Evolutionary conservation across 139 green algal genomes (phyloP).

Genomic region (Coelastrella sp.): DNA sequence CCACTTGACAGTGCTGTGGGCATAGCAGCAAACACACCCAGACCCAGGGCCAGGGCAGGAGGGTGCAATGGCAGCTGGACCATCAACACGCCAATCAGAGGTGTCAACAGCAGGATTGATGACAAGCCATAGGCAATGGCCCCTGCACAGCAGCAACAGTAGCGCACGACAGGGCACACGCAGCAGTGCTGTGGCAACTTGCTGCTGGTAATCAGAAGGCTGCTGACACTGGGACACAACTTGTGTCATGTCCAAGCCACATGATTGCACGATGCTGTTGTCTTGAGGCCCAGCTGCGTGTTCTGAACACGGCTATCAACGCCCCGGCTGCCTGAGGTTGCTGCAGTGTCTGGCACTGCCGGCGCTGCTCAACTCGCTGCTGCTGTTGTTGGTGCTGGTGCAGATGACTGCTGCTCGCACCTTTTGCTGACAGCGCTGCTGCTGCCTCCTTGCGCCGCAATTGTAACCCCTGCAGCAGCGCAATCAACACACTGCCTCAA

Average conservation of each 20-base stretch:
- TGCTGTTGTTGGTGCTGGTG: not conserved
- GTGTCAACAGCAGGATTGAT: constrained; percentile 77
- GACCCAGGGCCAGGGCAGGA: constrained; percentile 61
- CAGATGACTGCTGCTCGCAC: not conserved
- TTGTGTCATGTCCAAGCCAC: too few relatives aligned
- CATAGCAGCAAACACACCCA: constrained; percentile 82
- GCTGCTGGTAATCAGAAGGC: too few relatives aligned
- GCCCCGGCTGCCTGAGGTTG: too few relatives aligned
- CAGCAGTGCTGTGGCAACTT: too few relatives aligned
- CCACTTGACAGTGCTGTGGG: constrained; percentile 87
- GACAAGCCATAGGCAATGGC: constrained; percentile 67
- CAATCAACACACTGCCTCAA: not conserved
- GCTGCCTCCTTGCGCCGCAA: constrained; percentile 52
- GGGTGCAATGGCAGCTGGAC: constrained; percentile 65
- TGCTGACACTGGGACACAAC: too few relatives aligned
- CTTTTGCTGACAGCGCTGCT: constrained; percentile 50
- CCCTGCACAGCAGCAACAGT: constrained; percentile 39
- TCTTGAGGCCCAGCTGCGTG: too few relatives aligned
- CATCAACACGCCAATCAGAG: constrained; percentile 55
- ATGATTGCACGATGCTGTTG: too few relatives aligned
- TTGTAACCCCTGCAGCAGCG: constrained; percentile 50
- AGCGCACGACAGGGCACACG: not conserved
- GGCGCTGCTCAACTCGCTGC: not conserved
- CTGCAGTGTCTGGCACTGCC: not conserved
- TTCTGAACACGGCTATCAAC: too few relatives aligned